Percentiles rank a stretch among this genome's conserved stretches.
These are phyloP conservation scores for Trichoderma atroviride DNA, from an alignment of 2,329 filamentous ascomycete genomes.

Conservation along the genomic window DNA sequence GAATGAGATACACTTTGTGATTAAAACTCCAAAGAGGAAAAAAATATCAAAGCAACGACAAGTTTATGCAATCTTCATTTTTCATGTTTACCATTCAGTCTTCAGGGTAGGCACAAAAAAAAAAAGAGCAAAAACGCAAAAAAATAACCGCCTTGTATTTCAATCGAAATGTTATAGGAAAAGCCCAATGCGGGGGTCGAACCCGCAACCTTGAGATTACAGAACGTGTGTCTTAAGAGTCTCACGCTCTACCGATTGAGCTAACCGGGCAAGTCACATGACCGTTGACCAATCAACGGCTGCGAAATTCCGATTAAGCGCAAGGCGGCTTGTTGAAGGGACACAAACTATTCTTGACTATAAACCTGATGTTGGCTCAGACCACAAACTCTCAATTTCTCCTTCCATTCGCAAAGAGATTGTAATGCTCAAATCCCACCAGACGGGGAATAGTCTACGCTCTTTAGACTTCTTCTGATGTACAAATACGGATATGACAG, in stretches of 20 bases:
- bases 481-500: no score
- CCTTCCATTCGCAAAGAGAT: no score
- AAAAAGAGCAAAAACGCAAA: background rate
- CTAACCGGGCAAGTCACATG: conserved; percentile 39
- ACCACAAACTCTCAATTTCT: no score
- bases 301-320: background rate
- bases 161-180: conserved; percentile 38
- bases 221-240: conserved; percentile 51
- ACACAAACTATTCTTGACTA: background rate
- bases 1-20: no score
- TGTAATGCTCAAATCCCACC: no score
- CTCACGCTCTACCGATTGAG: conserved; percentile 66
- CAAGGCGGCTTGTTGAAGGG: background rate
- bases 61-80: background rate
- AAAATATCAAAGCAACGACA: background rate
- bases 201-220: conserved; percentile 59
- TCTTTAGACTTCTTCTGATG: no score
- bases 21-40: background rate
- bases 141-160: background rate
- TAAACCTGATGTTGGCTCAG: background rate
- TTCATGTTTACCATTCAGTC: background rate
- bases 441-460: no score
- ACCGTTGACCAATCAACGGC: background rate
- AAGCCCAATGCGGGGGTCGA: conserved; percentile 51
- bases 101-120: background rate